These are phyloP conservation scores for Cordia subcordata DNA, from an alignment of 257 asterid genomes.

Conservation along the genomic window DNA sequence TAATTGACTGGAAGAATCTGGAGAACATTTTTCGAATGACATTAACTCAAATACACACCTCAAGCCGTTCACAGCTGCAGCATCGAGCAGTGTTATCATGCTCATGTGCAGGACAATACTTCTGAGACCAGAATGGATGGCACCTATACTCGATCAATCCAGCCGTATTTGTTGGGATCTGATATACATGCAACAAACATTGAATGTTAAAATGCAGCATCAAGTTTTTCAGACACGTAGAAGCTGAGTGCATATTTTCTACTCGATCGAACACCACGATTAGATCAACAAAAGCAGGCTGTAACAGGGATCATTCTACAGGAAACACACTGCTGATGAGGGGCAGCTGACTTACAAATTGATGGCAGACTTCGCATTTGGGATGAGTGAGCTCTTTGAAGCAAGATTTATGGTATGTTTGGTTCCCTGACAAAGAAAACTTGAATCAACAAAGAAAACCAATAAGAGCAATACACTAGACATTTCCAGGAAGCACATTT, in stretches of 20 bases:
- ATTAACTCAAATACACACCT: constrained; percentile 40
- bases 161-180: constrained; percentile 78
- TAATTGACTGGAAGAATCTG: neutral
- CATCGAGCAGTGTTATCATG: constrained; percentile 76
- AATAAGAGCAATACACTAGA: constrained; percentile 29
- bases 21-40: too few species aligned
- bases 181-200: constrained; percentile 10
- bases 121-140: constrained; percentile 96
- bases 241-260: too few species aligned
- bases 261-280: too few species aligned
- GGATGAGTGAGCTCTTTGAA: constrained; percentile 96
- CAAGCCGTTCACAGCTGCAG: constrained; percentile 97
- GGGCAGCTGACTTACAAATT: constrained; percentile 49
- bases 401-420: constrained; percentile 81
- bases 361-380: constrained; percentile 92
- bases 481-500: neutral
- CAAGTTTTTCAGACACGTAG: too few species aligned
- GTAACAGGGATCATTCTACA: too few species aligned
- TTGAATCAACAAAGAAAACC: constrained; percentile 54
- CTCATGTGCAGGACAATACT: constrained; percentile 91
- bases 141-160: constrained; percentile 97
- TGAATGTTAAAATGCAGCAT: neutral
- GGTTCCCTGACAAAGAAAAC: constrained; percentile 89
- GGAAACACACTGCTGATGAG: too few species aligned
- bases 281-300: too few species aligned